Evolutionary conservation across 176 grass and related monocot genomes (phyloP).

Genomic region (Tillandsia leiboldiana): DNA sequence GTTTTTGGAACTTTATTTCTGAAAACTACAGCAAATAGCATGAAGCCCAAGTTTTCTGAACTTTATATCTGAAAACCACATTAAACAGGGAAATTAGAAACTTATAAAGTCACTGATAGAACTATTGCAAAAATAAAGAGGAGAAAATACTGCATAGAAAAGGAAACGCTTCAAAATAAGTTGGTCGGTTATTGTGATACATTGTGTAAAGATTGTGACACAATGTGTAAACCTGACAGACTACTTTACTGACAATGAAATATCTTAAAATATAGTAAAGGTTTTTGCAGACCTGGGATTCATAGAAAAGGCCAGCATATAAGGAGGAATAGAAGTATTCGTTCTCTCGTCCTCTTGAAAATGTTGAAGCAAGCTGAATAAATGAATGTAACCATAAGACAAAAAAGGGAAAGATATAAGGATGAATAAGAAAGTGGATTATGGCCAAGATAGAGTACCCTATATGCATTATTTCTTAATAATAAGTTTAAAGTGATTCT

Average conservation of each 20-base stretch:
- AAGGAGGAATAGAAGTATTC: slow-evolving; percentile 79
- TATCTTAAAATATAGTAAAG: neutral
- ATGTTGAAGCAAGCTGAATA: slow-evolving; percentile 52
- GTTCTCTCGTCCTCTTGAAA: slow-evolving; percentile 32
- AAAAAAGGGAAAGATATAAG: neutral
- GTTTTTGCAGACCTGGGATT: slow-evolving; percentile 58
- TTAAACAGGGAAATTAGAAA: too few relatives aligned
- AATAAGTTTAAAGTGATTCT: too few relatives aligned
- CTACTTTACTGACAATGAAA: neutral
- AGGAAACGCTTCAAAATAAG: too few relatives aligned
- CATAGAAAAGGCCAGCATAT: slow-evolving; percentile 70
- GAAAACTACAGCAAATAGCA: too few relatives aligned
- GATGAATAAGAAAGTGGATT: neutral
- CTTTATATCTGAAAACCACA: too few relatives aligned
- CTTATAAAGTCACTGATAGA: too few relatives aligned
- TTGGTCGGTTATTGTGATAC: too few relatives aligned
- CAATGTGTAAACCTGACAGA: neutral
- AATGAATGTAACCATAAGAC: neutral
- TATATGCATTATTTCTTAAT: neutral
- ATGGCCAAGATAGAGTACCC: neutral
- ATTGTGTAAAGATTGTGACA: too few relatives aligned
- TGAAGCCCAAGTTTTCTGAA: too few relatives aligned
- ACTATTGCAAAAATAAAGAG: too few relatives aligned
- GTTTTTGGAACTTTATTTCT: too few relatives aligned
- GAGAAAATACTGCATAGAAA: too few relatives aligned